Evolutionary conservation across 306 rosid species (phyloP).

Genomic region (Amphicarpaea edgeworthii): DNA sequence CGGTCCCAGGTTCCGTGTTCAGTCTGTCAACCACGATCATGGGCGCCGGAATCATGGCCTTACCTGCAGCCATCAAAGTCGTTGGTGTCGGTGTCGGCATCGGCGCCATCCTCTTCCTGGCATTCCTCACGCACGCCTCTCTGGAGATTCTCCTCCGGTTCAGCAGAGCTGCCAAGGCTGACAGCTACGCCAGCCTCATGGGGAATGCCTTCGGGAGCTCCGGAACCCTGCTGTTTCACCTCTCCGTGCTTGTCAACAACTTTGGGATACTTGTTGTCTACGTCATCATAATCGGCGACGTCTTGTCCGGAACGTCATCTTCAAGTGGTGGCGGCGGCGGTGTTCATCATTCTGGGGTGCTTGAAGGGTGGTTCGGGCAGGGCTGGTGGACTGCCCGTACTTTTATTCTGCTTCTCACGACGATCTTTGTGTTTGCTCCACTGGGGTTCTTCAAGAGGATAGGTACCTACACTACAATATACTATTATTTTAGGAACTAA

Average conservation of each 20-base stretch:
- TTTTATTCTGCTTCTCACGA: slow-evolving; percentile 62
- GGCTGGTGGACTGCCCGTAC: slow-evolving; percentile 68
- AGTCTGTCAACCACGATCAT: slow-evolving; percentile 73
- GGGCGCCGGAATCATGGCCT: slow-evolving; percentile 83
- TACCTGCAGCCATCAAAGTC: slow-evolving; percentile 80
- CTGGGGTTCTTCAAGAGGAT: slow-evolving; percentile 67
- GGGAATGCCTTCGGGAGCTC: slow-evolving; percentile 59
- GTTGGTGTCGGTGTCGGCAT: slow-evolving; percentile 62
- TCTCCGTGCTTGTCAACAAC: slow-evolving; percentile 64
- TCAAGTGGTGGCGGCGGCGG: too few species aligned
- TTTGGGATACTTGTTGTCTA: slow-evolving; percentile 74
- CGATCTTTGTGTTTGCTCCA: slow-evolving; percentile 67
- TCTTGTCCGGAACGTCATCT: slow-evolving; percentile 76
- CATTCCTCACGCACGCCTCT: slow-evolving; percentile 60
- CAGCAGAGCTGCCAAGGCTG: slow-evolving; percentile 54
- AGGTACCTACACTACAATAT: slow-evolving; percentile 50
- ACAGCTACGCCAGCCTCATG: slow-evolving; percentile 60
- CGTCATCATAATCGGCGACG: slow-evolving; percentile 77
- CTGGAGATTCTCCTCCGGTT: slow-evolving; percentile 67
- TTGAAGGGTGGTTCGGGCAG: slow-evolving; percentile 83
- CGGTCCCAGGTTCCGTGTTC: slow-evolving; percentile 63
- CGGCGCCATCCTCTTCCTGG: slow-evolving; percentile 55
- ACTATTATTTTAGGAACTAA: too few species aligned
- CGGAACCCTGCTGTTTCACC: slow-evolving; percentile 59
- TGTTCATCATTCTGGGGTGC: slow-evolving; percentile 66